Evolutionary conservation across 148 eudicot species (phyloP), one percentile per base, ranked within the genome.

Genomic region (Nepenthes gracilis): DNA sequence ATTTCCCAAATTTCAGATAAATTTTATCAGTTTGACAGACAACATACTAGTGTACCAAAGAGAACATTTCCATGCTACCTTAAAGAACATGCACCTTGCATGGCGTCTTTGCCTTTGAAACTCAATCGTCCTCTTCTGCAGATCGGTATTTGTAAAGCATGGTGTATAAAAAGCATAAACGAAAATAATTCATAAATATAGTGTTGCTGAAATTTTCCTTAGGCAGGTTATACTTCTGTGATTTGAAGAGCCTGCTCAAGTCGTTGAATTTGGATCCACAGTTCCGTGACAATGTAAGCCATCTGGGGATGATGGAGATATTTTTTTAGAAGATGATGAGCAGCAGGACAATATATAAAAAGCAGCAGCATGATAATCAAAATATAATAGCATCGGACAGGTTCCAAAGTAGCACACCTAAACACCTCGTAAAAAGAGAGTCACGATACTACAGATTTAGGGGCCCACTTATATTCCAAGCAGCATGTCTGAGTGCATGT

Each of bases 231-330:
- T 83, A 88, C 96, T 80, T 92, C 78, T 60, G 88, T 74, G 62
- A 78, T 82, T 74, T 85, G 78, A 78, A 79, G 78, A 66, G 94
- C 94, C 74, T 85, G 98, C 69, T 92, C 96, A 60, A 92, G 96
- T 68, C 82, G 86, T 72, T 86, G 96, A 65, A 92, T 74, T 66
- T 92, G 96, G 82, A 80, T 75, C 98, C 98, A 92, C 43, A 85
- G 85, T 75, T 92, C 98, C 49, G 86, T 68, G 50, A 92, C 78
- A 14, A 92, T 77, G 43, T 74, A 80, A 63, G 77, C 75, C 80
- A 80, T 80, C 98, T 92, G 81, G 35, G 62, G 58, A 12, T 36
- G 23, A 36, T 49, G 4, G 11, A 49, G 2, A n/a, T 54, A 15
- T 11, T 54, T 33, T 10, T 50, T 6, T 50, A 50, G 54, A 50